Evolutionary conservation across 345 rosid genomes (phyloP).

Genomic region (Leavenworthia alabamica): DNA sequence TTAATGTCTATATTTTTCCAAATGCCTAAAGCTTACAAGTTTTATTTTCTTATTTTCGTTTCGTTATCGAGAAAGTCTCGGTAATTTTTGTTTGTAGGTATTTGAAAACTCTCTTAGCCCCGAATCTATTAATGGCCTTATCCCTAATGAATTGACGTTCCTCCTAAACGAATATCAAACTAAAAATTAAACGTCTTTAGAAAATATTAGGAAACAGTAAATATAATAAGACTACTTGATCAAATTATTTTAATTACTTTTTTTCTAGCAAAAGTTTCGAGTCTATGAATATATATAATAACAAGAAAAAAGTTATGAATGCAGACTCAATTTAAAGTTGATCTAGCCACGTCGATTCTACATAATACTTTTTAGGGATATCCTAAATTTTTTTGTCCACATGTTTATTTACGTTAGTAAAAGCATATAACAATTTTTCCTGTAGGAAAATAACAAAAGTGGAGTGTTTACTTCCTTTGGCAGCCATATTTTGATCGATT

Average conservation of each 20-base stretch:
- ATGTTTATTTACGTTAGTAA: not conserved
- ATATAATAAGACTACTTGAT: not conserved
- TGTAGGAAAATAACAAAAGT: not conserved
- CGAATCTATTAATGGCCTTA: not conserved
- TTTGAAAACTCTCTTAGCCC: not conserved
- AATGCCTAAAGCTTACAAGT: not conserved
- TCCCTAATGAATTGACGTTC: not conserved
- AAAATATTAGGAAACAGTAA: not conserved
- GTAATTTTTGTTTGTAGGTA: not conserved
- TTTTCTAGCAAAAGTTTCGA: not conserved
- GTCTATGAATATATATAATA: not conserved
- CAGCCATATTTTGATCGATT: not conserved
- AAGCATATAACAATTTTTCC: not conserved
- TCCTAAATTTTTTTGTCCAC: no score
- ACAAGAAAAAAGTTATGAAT: not conserved
- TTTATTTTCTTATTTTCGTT: not conserved
- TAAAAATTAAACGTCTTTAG: not conserved
- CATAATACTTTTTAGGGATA: not conserved
- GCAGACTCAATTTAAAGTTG: constrained; percentile 1
- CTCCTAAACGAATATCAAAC: not conserved
- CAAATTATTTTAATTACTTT: not conserved
- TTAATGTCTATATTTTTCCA: not conserved
- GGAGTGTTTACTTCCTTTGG: not conserved
- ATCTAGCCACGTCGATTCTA: not conserved
- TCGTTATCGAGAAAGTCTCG: not conserved